Base-by-base conservation (phyloP, 2,329 filamentous ascomycete species). In the Ceratocystis destructans region DNA sequence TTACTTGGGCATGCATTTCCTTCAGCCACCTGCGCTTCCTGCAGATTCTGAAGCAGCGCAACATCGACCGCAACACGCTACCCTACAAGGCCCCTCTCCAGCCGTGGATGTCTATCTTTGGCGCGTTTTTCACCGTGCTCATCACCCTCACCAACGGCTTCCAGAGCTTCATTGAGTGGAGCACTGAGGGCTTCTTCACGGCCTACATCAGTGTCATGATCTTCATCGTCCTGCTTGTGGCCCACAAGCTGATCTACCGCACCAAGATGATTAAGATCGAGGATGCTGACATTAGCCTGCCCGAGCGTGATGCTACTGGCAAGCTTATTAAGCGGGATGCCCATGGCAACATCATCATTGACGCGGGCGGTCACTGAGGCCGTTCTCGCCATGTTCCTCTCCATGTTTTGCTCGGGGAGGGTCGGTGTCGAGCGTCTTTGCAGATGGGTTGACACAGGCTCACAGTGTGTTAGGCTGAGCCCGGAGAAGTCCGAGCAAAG, bases 131-230 rank as follows among this genome's bases (percentile, higher is more conserved):
- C 75, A 86, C 82, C 73, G 68, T 81, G 2, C 73, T 88, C 62
- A 85, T 89, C 68, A 79, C 85, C 64, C 68, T 89, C 25, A 88
- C 87, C 0, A 85, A 85, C 71, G 87, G 87, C 2, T 89, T 89
- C 74, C 84, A 83, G 8, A 80, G 82, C 5, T 89, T 88, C 72
- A 84, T 89, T 50, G 70, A 79, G 6, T 89, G 86, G 82, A 78
- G 76, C 71, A 80, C 80, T 5, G 78, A 78, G 64, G 76, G 79
- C 57, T 89, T 89, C 71, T 87, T 88, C 69, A 79, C 83, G 2
- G 78, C 81, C 12, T 89, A 88, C 70, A 73, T 87, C 70, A 86
- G 83, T 69, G 71, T 88, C 67, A 82, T 88, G 31, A 72, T 89
- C 2, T 89, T 88, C 70, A 71, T 81, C 2, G 78, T 82, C 2